Evolutionary conservation across 345 rosid genomes (phyloP), one percentile per base, ranked within the genome.

Genomic region (Anacardium occidentale): DNA sequence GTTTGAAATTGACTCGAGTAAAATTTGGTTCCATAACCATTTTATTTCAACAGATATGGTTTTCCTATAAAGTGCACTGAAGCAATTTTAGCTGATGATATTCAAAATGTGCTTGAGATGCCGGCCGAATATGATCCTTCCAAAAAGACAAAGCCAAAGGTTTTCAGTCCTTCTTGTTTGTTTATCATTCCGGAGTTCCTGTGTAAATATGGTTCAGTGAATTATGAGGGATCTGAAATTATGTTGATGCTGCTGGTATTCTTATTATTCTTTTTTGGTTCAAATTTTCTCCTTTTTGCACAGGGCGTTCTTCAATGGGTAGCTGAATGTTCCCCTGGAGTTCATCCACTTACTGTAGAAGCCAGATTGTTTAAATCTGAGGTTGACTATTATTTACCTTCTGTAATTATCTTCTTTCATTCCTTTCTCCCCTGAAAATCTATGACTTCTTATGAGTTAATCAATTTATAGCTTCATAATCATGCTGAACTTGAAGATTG

Each of bases 271-370:
- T 25, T 24, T 50, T 62, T 32, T 59, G 3, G 18, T 26, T 24
- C 15, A 62, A 20, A 37, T 15, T 14, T 15, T 12, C 15, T 12
- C 52, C 15, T 72, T 50, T 47, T 63, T 53, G 44, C 60, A 4
- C 73, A 93, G 99, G 98, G 99, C 52, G 97, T 92, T 79, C 93
- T 93, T 63, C 99, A 95, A 74, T 95, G 98, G 99, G 97, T 95
- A 29, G 76, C 94, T 80, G 91, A 86, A 76, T 77, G 96, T 63
- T 86, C 88, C 20, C 76, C 85, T 0, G 96, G 94, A 66, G 78
- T 75, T 66, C 75, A 86, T 62, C 98, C 98, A 42, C 77, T 92
- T 75, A 82, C 79, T 74, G 82, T 91, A 55, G 98, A 92, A 92
- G 98, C 92, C 76, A 87, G 97, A 81, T 86, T 95, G 67, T 95